These are phyloP conservation scores for Trichophyton rubrum DNA, from an alignment of 2,329 filamentous ascomycete species.

Conservation along the genomic window DNA sequence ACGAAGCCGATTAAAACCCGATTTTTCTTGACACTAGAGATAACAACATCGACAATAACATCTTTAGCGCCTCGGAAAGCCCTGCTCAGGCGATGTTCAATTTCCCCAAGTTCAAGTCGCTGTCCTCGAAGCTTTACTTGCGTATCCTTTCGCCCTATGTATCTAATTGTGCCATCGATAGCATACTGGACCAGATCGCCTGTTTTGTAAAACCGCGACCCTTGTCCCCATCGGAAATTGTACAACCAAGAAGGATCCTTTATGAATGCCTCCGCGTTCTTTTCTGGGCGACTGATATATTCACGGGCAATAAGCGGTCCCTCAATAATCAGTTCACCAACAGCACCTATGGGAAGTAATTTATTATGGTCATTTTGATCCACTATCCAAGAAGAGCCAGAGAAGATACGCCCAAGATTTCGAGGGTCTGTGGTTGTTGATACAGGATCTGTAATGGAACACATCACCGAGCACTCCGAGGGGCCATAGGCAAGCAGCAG, in stretches of 20 bases:
- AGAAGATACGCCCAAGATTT: conserved; percentile 11
- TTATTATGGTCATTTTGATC: conserved; percentile 13
- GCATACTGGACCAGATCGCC: conserved; percentile 67
- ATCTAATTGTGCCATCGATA: conserved; percentile 58
- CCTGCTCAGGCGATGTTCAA: conserved; percentile 52
- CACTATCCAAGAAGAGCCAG: conserved; percentile 16
- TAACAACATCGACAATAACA: conserved; percentile 28
- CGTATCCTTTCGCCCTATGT: conserved; percentile 62
- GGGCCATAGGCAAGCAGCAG: conserved; percentile 28
- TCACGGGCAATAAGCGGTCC: conserved; percentile 27
- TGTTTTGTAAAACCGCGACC: conserved; percentile 56
- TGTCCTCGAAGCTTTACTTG: conserved; percentile 82
- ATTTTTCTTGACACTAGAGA: not conserved
- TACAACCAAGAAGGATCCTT: conserved; percentile 15
- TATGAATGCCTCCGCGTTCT: conserved; percentile 15
- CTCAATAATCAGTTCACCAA: conserved; percentile 32
- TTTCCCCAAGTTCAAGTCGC: conserved; percentile 72
- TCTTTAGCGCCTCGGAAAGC: conserved; percentile 30
- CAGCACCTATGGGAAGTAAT: conserved; percentile 23
- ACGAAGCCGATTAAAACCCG: conserved; percentile 10
- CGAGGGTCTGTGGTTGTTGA: not conserved
- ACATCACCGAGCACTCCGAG: conserved; percentile 8
- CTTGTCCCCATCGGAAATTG: not conserved
- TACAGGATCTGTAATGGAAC: not conserved
- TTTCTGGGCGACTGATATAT: conserved; percentile 21